phyloP scores from a whole-genome alignment of 1,284 basidiomycete species.

The Ganoderma resinaceum region DNA sequence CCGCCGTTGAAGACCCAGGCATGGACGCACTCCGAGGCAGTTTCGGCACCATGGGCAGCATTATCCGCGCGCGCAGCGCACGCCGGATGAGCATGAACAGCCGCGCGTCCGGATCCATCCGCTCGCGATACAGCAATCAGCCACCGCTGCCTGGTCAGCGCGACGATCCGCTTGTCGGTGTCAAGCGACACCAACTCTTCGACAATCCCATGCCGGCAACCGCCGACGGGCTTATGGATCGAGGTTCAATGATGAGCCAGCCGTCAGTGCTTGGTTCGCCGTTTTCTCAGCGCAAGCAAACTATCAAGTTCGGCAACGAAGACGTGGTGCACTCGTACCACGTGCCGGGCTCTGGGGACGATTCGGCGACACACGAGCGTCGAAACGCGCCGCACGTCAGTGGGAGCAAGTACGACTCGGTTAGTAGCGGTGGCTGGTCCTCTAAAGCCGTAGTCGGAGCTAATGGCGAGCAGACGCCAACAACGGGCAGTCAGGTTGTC shows the following conservation, averaged over 20 bases:
- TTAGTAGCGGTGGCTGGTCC: conserved; percentile 33
- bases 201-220: conserved; percentile 68
- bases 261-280: conserved; percentile 33
- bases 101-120: conserved; percentile 37
- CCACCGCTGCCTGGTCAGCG: conserved; percentile 26
- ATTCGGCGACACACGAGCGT: conserved; percentile 60
- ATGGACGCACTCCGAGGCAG: conserved; percentile 90
- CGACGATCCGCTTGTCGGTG: conserved; percentile 44
- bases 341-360: conserved; percentile 49
- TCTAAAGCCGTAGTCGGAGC: conserved; percentile 28
- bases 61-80: conserved; percentile 83
- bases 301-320: conserved; percentile 77
- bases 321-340: conserved; percentile 80
- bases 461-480: conserved; percentile 29
- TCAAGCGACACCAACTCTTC: conserved; percentile 82
- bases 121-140: conserved; percentile 32
- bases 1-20: conserved; percentile 78
- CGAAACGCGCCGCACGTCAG: conserved; percentile 39
- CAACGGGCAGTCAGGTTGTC: conserved; percentile 16
- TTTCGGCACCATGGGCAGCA: conserved; percentile 88
- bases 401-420: conserved; percentile 30
- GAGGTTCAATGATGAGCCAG: conserved; percentile 39
- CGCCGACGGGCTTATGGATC: conserved; percentile 37
- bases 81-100: conserved; percentile 68
- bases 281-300: conserved; percentile 56